phyloP scores from a whole-genome alignment of 805 yeast species.

The Saccharomycopsis malanga region DNA sequence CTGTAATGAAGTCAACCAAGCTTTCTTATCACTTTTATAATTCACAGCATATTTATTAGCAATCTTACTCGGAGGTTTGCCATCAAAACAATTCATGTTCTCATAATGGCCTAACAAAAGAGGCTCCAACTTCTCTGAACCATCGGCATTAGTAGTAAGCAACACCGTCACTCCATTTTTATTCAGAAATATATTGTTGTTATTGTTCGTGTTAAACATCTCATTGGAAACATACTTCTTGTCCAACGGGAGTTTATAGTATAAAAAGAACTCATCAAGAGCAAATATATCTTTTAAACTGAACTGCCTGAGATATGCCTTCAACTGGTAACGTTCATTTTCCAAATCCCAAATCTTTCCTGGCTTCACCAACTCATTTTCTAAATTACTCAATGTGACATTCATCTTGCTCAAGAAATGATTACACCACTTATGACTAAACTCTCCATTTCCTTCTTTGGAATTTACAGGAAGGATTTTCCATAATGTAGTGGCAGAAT shows the following conservation, averaged over 20 bases:
- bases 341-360: constrained; percentile 56
- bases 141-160: constrained; percentile 58
- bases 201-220: constrained; percentile 27
- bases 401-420: constrained; percentile 43
- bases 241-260: constrained; percentile 54
- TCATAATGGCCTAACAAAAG: constrained; percentile 54
- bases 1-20: constrained; percentile 56
- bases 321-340: constrained; percentile 42
- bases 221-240: constrained; percentile 41
- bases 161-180: constrained; percentile 44
- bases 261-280: constrained; percentile 53
- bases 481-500: constrained; percentile 60
- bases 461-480: constrained; percentile 45
- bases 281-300: constrained; percentile 49
- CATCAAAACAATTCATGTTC: constrained; percentile 36
- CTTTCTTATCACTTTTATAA: constrained; percentile 53
- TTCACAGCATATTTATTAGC: constrained; percentile 44
- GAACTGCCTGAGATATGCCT: constrained; percentile 38
- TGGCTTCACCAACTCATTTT: constrained; percentile 37
- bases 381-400: constrained; percentile 42
- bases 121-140: constrained; percentile 55
- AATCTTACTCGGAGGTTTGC: constrained; percentile 36
- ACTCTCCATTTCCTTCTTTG: constrained; percentile 60
- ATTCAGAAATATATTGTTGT: constrained; percentile 23
- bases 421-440: constrained; percentile 55